Evolutionary conservation across 169 alveolate species (phyloP).

Genomic region (Prorocentrum cordatum): DNA sequence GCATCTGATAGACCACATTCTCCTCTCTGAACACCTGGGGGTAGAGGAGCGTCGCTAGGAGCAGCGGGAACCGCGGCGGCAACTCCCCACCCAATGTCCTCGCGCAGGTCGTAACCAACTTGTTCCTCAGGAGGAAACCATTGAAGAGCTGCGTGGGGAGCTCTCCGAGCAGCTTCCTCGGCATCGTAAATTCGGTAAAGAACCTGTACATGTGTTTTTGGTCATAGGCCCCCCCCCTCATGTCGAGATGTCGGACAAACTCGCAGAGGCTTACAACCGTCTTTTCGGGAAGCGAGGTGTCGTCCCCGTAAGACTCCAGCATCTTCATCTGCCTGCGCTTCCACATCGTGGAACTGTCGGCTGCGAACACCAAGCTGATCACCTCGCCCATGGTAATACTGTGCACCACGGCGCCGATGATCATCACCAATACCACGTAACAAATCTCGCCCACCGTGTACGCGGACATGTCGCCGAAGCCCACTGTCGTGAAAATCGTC

Average conservation of each 20-base stretch:
- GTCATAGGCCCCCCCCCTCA: neutral
- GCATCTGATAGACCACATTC: neutral
- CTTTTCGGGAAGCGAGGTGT: neutral
- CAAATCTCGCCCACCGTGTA: conserved; percentile 18
- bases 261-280: neutral
- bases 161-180: neutral
- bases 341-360: neutral
- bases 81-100: neutral
- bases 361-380: neutral
- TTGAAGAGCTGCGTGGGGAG: neutral
- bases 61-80: neutral
- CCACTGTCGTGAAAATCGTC: conserved; percentile 66
- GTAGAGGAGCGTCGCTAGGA: neutral
- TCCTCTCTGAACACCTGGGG: neutral
- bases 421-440: neutral
- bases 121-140: neutral
- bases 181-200: neutral
- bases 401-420: neutral
- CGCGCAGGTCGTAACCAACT: neutral
- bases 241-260: neutral
- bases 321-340: neutral
- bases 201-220: neutral
- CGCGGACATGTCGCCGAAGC: conserved; percentile 65
- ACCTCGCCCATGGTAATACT: neutral
- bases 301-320: neutral